These are phyloP conservation scores for Trypanosoma brucei DNA, from an alignment of 208 protist genomes.

Conservation along the genomic window DNA sequence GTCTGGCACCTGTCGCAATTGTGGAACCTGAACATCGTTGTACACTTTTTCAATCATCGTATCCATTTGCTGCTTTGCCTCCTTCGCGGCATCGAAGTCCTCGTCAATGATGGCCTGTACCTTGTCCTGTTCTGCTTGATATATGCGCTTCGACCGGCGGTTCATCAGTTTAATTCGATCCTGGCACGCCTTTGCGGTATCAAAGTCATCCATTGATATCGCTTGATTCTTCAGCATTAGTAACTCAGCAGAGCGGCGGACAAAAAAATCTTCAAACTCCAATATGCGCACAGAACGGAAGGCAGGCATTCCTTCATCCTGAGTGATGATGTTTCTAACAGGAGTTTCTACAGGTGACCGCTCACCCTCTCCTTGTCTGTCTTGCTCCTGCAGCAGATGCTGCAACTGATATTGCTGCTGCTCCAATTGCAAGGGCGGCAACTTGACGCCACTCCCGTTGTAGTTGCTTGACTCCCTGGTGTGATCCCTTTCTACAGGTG, in stretches of 20 bases:
- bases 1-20: conserved; percentile 16
- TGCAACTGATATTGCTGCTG: not conserved
- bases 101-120: conserved; percentile 88
- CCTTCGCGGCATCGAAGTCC: conserved; percentile 79
- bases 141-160: conserved; percentile 49
- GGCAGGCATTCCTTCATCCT: conserved; percentile 8
- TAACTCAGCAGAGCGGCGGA: conserved; percentile 74
- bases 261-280: conserved; percentile 85
- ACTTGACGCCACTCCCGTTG: conserved; percentile 2
- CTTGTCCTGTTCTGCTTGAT: conserved; percentile 83
- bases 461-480: not conserved
- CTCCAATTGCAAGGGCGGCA: conserved; percentile 5
- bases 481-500: not conserved
- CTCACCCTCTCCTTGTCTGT: not conserved
- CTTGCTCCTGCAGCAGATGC: not conserved
- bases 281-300: conserved; percentile 80
- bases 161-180: conserved; percentile 77
- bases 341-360: conserved; percentile 1
- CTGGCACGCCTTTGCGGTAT: conserved; percentile 49
- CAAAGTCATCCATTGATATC: conserved; percentile 62
- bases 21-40: conserved; percentile 38
- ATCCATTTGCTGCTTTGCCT: conserved; percentile 72
- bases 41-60: conserved; percentile 49
- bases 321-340: conserved; percentile 1
- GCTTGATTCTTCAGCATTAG: conserved; percentile 78